Conservation (phyloP, 179 eudicot species). For the Beta corolliflora region DNA sequence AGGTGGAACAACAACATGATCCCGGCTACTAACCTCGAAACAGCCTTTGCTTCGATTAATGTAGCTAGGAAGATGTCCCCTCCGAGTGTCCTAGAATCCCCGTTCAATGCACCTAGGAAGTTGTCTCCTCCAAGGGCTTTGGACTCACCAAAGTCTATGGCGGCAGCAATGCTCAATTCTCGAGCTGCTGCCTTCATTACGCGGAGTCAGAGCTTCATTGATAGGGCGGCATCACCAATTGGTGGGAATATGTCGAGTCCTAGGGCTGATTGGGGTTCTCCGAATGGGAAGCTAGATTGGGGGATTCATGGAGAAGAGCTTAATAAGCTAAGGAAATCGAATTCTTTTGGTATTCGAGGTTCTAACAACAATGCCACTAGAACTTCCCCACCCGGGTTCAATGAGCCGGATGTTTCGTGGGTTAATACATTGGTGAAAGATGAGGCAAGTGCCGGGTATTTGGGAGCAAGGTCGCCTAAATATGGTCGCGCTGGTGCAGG, state of each 20-base stretch:
- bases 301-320: conserved; percentile 60
- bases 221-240: conserved; percentile 39
- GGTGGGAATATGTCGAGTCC: conserved; percentile 36
- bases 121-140: conserved; percentile 29
- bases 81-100: conserved; percentile 22
- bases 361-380: conserved; percentile 23
- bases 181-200: conserved; percentile 69
- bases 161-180: conserved; percentile 77
- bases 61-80: conserved; percentile 26
- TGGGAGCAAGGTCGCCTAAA: conserved; percentile 9
- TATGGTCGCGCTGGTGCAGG: conserved; percentile 18
- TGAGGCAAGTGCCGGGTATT: conserved; percentile 20
- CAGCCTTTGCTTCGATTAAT: conserved; percentile 23
- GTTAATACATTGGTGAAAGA: conserved; percentile 46
- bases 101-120: conserved; percentile 19
- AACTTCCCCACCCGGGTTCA: conserved; percentile 33
- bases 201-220: conserved; percentile 82
- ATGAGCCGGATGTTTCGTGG: conserved; percentile 56
- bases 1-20: conserved; percentile 34
- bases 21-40: conserved; percentile 25
- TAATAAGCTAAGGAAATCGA: conserved; percentile 71
- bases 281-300: conserved; percentile 79
- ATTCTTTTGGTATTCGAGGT: conserved; percentile 63
- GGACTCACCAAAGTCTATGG: conserved; percentile 45
- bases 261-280: conserved; percentile 63